phyloP scores from a whole-genome alignment of 2,329 filamentous ascomycete genomes.

The Cytospora schulzeri region DNA sequence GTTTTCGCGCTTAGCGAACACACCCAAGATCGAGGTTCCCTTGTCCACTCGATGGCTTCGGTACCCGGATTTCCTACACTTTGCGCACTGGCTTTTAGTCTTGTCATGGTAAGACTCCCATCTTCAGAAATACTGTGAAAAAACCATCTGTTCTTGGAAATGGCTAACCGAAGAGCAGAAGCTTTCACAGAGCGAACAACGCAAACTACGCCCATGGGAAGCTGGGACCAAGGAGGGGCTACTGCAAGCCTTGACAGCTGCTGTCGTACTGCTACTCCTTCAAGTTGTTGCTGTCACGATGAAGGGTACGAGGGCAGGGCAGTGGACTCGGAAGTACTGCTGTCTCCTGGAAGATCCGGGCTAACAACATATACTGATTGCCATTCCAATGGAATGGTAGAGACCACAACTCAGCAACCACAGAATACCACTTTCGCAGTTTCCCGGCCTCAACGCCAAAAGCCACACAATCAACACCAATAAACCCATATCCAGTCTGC shows the following conservation, averaged over 20 bases:
- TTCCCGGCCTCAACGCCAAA: no score
- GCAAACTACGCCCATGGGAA: not conserved
- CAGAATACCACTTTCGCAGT: not conserved
- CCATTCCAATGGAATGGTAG: not conserved
- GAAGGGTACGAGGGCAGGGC: not conserved
- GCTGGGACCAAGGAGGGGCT: not conserved
- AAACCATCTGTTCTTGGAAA: not conserved
- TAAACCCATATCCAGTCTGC: not conserved
- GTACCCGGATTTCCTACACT: not conserved
- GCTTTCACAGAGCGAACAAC: not conserved
- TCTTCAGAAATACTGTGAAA: not conserved
- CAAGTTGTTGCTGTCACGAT: no score
- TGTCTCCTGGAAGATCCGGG: conserved; percentile 24
- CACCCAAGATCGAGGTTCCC: not conserved
- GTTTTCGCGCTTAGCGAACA: no score
- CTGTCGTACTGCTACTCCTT: not conserved
- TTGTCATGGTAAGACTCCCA: not conserved
- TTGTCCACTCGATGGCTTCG: not conserved
- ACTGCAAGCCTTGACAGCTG: not conserved
- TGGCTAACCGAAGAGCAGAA: not conserved
- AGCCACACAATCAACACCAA: not conserved
- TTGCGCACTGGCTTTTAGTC: not conserved
- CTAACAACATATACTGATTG: conserved; percentile 10
- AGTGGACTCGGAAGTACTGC: not conserved
- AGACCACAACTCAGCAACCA: not conserved